Percentiles rank a stretch among this genome's conserved stretches.
phyloP scores from a whole-genome alignment of 805 yeast genomes.

The Citeromyces matritensis region DNA sequence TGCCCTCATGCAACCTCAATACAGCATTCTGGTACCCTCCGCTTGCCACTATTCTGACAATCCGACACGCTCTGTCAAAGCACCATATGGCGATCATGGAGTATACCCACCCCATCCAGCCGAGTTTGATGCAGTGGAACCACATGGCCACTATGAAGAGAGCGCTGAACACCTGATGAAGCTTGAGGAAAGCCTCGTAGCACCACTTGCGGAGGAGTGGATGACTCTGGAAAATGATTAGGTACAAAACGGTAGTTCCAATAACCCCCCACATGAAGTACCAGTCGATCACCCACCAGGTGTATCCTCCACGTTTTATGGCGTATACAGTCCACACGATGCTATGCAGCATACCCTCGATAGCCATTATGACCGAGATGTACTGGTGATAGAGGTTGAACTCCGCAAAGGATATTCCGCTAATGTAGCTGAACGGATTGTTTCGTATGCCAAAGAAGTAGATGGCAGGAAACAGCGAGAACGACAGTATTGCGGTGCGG shows the following conservation, averaged over 20 bases:
- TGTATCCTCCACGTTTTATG: constrained; percentile 14
- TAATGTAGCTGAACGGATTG: constrained; percentile 43
- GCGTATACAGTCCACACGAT: constrained; percentile 37
- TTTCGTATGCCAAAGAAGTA: constrained; percentile 61
- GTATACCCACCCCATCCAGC: constrained; percentile 27
- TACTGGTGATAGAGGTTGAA: constrained; percentile 56
- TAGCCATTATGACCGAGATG: constrained; percentile 35
- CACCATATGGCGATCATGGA: constrained; percentile 21
- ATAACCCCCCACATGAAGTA: constrained; percentile 24
- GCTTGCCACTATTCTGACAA: constrained; percentile 13
- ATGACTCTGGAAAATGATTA: constrained; percentile 7
- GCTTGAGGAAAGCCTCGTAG: constrained; percentile 24
- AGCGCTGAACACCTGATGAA: constrained; percentile 21
- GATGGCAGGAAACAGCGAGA: constrained; percentile 40
- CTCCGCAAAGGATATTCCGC: constrained; percentile 49
- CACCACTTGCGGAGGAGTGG: constrained; percentile 15
- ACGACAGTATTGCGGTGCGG: constrained; percentile 33
- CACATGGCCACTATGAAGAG: constrained; percentile 23
- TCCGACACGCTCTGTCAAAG: constrained; percentile 21
- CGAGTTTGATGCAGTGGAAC: constrained; percentile 21
- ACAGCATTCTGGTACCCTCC: constrained; percentile 9
- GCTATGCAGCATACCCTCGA: constrained; percentile 41
- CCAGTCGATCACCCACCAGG: constrained; percentile 24
- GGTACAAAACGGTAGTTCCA: constrained; percentile 5
- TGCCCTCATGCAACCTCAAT: constrained; percentile 4